phyloP scores from a whole-genome alignment of 176 grass and related monocot genomes.

The Zoysia japonica region DNA sequence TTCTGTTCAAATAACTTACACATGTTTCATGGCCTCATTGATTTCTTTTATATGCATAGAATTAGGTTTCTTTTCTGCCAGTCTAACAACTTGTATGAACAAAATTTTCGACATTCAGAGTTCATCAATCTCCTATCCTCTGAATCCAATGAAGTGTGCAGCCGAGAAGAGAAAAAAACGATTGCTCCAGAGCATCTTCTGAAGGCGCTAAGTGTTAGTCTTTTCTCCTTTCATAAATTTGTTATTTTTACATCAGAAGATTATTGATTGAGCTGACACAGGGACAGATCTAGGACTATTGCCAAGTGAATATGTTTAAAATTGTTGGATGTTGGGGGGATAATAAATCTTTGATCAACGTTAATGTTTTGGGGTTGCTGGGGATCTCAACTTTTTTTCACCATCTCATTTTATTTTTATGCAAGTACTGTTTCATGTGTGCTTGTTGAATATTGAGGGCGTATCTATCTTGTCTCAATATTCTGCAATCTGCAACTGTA shows the following conservation, averaged over 20 bases:
- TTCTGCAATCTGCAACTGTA: neutral
- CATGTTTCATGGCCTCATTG: neutral
- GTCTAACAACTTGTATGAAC: slow-evolving; percentile 8
- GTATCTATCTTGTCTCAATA: neutral
- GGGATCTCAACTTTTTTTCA: neutral
- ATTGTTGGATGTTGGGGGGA: neutral
- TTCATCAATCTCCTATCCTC: slow-evolving; percentile 98
- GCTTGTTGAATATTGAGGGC: neutral
- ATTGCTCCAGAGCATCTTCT: slow-evolving; percentile 99
- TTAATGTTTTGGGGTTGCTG: neutral
- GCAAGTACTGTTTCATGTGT: neutral
- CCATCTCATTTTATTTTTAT: slow-evolving; percentile 12
- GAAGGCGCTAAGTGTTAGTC: slow-evolving; percentile 75
- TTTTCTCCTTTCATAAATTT: neutral
- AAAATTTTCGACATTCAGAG: slow-evolving; percentile 53
- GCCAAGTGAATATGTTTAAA: neutral
- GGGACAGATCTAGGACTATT: neutral
- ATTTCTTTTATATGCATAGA: neutral
- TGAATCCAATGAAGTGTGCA: slow-evolving; percentile 98
- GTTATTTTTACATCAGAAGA: neutral
- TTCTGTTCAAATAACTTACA: neutral
- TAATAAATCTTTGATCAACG: neutral
- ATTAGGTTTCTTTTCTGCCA: neutral
- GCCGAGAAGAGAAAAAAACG: slow-evolving; percentile 88
- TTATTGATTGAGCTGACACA: neutral